These are phyloP conservation scores for Hamamelis virginiana DNA, from an alignment of 164 flowering plant genomes.

Conservation along the genomic window DNA sequence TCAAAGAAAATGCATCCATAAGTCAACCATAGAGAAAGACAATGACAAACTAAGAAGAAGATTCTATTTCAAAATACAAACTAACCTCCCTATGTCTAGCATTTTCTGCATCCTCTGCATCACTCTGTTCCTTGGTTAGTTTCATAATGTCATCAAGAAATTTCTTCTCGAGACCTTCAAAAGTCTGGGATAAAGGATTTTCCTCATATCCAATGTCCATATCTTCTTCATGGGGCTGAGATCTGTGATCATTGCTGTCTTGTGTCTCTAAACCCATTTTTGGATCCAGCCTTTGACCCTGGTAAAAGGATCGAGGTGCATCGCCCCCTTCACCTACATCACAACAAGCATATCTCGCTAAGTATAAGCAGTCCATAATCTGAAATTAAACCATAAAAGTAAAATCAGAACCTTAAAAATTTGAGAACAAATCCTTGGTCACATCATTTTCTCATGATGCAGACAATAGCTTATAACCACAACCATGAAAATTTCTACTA, in stretches of 20 bases:
- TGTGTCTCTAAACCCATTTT: slow-evolving; percentile 41
- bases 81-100: slow-evolving; percentile 73
- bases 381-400: background rate
- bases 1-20: no score
- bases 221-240: slow-evolving; percentile 44
- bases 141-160: slow-evolving; percentile 57
- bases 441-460: no score
- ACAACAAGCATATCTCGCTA: background rate
- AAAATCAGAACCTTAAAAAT: background rate
- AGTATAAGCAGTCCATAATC: background rate
- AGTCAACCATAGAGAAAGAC: background rate
- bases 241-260: slow-evolving; percentile 37
- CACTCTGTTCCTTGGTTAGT: slow-evolving; percentile 58
- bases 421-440: background rate
- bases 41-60: background rate
- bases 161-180: slow-evolving; percentile 60
- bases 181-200: slow-evolving; percentile 30
- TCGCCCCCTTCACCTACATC: slow-evolving; percentile 50
- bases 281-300: slow-evolving; percentile 42
- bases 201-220: slow-evolving; percentile 60
- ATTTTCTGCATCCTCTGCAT: slow-evolving; percentile 74
- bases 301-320: slow-evolving; percentile 45
- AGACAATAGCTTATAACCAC: no score
- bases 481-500: no score
- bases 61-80: background rate